Evolutionary conservation across 2,329 filamentous ascomycete species (phyloP).

Genomic region (Pestalotiopsis sp.): DNA sequence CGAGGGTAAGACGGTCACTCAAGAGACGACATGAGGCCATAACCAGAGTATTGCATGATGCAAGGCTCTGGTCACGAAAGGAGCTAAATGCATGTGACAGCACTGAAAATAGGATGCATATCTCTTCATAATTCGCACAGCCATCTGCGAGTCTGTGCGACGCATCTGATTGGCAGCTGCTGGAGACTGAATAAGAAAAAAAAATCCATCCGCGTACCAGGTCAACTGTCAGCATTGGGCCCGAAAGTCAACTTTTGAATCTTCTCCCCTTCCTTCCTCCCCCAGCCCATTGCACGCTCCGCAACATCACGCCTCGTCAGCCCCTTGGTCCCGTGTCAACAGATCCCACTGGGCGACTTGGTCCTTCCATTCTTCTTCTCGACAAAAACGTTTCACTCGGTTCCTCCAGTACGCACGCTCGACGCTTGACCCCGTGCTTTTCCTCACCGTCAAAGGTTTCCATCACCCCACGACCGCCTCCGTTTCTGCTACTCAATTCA

Average conservation of each 20-base stretch:
- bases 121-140: background rate
- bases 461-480: background rate
- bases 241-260: background rate
- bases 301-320: slow-evolving; percentile 17
- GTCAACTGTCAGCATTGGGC: background rate
- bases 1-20: no score
- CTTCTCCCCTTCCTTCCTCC: slow-evolving; percentile 10
- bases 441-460: background rate
- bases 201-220: background rate
- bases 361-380: slow-evolving; percentile 14
- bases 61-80: background rate
- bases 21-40: no score
- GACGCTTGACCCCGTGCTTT: background rate
- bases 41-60: no score
- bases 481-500: background rate
- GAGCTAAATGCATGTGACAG: background rate
- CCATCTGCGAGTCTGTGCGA: background rate
- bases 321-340: slow-evolving; percentile 17
- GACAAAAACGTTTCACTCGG: slow-evolving; percentile 6
- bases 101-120: background rate
- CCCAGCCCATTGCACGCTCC: slow-evolving; percentile 18
- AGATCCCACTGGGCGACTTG: slow-evolving; percentile 18
- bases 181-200: background rate
- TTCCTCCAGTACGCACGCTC: background rate
- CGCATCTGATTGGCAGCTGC: background rate